These are phyloP conservation scores for Pichia cabralensis DNA, from an alignment of 805 yeast genomes.

Conservation along the genomic window DNA sequence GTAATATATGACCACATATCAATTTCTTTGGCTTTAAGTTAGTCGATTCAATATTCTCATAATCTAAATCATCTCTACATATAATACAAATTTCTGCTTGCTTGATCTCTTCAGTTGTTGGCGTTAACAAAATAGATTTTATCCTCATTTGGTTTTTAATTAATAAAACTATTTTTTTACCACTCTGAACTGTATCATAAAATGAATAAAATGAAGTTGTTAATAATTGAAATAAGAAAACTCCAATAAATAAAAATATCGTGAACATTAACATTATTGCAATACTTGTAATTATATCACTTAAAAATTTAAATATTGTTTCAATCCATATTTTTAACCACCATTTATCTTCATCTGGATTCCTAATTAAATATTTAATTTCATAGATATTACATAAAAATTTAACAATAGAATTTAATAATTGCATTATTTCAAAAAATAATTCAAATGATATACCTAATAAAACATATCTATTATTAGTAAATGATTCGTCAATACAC, in stretches of 20 bases:
- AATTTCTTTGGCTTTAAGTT: slow-evolving; percentile 63
- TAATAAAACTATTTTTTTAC: slow-evolving; percentile 29
- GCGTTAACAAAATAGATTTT: slow-evolving; percentile 53
- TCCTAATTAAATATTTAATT: slow-evolving; percentile 31
- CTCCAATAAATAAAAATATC: slow-evolving; percentile 33
- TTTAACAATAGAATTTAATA: slow-evolving; percentile 37
- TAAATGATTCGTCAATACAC: slow-evolving; percentile 47
- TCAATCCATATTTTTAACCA: slow-evolving; percentile 55
- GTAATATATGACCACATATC: slow-evolving; percentile 80
- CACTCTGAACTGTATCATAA: slow-evolving; percentile 23
- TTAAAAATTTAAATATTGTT: slow-evolving; percentile 39
- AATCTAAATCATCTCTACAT: slow-evolving; percentile 82
- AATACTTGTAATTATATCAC: slow-evolving; percentile 25
- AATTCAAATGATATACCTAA: slow-evolving; percentile 70
- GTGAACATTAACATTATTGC: slow-evolving; percentile 29
- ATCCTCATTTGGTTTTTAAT: slow-evolving; percentile 45
- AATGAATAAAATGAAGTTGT: slow-evolving; percentile 23
- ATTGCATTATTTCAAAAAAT: slow-evolving; percentile 49
- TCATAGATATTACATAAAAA: slow-evolving; percentile 48
- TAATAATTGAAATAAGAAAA: slow-evolving; percentile 24
- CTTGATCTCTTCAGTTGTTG: slow-evolving; percentile 50
- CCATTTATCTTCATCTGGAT: slow-evolving; percentile 58
- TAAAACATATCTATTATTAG: slow-evolving; percentile 44
- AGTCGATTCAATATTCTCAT: slow-evolving; percentile 24
- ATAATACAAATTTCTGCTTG: slow-evolving; percentile 71